phyloP scores from a whole-genome alignment of 306 rosid genomes.

The Fragaria nilgerrensis region DNA sequence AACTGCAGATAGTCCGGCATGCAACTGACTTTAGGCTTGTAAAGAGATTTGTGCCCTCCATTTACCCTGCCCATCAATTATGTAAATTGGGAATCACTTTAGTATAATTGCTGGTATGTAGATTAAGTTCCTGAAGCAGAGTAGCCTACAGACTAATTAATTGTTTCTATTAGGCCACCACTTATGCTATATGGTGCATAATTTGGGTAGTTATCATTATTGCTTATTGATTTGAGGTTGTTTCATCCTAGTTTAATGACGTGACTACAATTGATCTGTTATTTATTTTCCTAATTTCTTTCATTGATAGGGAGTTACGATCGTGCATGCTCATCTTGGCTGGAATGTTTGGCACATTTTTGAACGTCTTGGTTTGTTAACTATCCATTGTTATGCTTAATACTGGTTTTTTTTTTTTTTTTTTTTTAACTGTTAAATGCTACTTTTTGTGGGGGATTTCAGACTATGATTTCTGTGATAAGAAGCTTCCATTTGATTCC shows the following conservation, averaged over 20 bases:
- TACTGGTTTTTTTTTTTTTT: slow-evolving; percentile 6
- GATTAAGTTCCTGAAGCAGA: background rate
- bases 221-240: background rate
- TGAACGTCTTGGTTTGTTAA: slow-evolving; percentile 77
- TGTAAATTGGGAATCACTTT: background rate
- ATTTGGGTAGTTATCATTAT: background rate
- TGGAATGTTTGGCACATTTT: slow-evolving; percentile 92
- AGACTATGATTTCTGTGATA: slow-evolving; percentile 6
- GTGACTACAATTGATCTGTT: background rate
- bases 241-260: background rate
- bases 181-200: background rate
- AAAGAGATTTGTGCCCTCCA: background rate
- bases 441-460: background rate
- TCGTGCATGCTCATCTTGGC: slow-evolving; percentile 58
- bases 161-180: background rate
- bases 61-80: background rate
- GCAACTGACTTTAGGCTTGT: background rate
- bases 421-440: background rate
- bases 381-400: slow-evolving; percentile 28
- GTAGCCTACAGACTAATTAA: background rate
- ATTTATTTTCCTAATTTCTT: background rate
- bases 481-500: background rate
- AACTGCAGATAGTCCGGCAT: background rate
- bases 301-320: slow-evolving; percentile 64
- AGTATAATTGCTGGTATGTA: background rate